Base-by-base conservation (phyloP, 2,329 filamentous ascomycete species). In the Berkeleyomyces rouxiae region DNA sequence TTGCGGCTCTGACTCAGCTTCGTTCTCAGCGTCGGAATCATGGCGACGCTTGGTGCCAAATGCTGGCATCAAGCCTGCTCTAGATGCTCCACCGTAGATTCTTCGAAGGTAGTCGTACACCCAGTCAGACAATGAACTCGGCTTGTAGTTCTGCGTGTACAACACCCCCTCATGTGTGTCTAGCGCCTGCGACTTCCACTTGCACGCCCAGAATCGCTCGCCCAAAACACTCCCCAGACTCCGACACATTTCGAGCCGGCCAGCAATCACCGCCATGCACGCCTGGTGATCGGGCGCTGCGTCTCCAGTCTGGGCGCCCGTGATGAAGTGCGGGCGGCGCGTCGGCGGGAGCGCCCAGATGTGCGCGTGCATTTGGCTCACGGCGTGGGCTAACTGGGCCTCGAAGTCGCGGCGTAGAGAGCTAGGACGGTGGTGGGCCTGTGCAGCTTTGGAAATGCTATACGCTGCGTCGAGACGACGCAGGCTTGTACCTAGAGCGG, bases 131-230 rank as follows among this genome's bases (percentile, higher is more conserved):
- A 58, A 61, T 37, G 60, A 40, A 9, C 40, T 49, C 11, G 37
- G 16, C 3, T 42, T 7, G 39, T 40, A 31, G 4, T 33, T 31
- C 11, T 57, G 13, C 2, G 47, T 39, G 31, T 11, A 53, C 36
- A 16, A 46, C 16, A 40, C n/a, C 31, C 33, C 7, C 13, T 40
- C 49, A 23, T 46, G 51, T n/a, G 16, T 39, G 23, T 6, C n/a
- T 7, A 57, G 39, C 60, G 44, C 39, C 23, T 44, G 33, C 39
- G 36, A n/a, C 10, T 57, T 31, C 11, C 46, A n/a, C 23, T 61
- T 61, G 40, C 46, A 61, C 40, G 40, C 39, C 60, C 60, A 61
- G 42, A 55, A 61, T 39, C 47, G 40, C n/a, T 37, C 33, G 23
- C 47, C 60, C 3, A 61, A 46, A 4, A 23, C 23, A 33, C 40